Conservation (phyloP, 352 stramenopile species). For the Phytophthora podocarpi region DNA sequence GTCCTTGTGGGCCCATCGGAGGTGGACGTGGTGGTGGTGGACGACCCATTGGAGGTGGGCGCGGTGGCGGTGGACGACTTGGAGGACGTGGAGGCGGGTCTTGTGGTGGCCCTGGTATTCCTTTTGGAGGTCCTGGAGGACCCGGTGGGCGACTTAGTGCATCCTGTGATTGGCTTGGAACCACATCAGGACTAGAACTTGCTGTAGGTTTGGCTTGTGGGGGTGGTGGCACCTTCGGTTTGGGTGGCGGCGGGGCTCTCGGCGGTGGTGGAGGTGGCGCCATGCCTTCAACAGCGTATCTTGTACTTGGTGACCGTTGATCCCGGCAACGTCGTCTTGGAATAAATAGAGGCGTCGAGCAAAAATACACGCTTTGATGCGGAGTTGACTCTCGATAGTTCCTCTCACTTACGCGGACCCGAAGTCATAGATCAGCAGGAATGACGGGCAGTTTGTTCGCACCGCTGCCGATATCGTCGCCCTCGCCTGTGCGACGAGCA, state of each 20-base stretch:
- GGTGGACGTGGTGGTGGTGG: slow-evolving; percentile 27
- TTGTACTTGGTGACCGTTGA: slow-evolving; percentile 16
- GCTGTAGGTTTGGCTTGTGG: slow-evolving; percentile 15
- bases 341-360: slow-evolving; percentile 13
- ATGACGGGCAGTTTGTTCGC: slow-evolving; percentile 32
- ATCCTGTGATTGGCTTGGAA: too few relatives aligned
- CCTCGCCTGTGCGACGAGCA: slow-evolving; percentile 3
- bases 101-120: slow-evolving; percentile 22
- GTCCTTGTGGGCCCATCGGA: slow-evolving; percentile 34
- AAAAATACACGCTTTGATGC: slow-evolving; percentile 21
- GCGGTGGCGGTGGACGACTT: slow-evolving; percentile 5
- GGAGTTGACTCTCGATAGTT: too few relatives aligned
- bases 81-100: too few relatives aligned
- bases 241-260: slow-evolving; percentile 26
- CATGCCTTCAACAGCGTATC: slow-evolving; percentile 29
- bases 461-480: slow-evolving; percentile 5
- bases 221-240: slow-evolving; percentile 17
- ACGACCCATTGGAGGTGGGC: slow-evolving; percentile 28
- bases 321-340: neutral
- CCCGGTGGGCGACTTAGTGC: slow-evolving; percentile 16
- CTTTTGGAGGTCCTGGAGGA: slow-evolving; percentile 11
- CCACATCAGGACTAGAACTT: slow-evolving; percentile 2
- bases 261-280: slow-evolving; percentile 25
- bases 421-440: too few relatives aligned
- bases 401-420: too few relatives aligned